Evolutionary conservation across 768 basidiomycete genomes (phyloP).

Genomic region (Coprinellus micaceus): DNA sequence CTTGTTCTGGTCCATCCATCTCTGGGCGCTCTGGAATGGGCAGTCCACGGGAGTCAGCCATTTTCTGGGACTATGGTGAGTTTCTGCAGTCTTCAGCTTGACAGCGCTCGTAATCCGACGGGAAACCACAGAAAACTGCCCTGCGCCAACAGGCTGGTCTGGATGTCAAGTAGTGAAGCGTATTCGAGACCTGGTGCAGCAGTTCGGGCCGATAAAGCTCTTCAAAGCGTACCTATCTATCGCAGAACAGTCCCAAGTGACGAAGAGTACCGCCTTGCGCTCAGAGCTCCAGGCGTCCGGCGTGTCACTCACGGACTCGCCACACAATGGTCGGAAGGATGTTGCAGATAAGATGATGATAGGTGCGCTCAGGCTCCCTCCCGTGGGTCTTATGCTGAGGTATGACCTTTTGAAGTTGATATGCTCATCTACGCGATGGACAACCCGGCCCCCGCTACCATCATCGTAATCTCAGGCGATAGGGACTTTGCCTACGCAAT

Average conservation of each 20-base stretch:
- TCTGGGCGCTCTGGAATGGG: neutral
- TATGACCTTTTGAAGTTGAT: conserved; percentile 42
- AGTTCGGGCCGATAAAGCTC: conserved; percentile 26
- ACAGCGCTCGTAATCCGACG: too few relatives aligned
- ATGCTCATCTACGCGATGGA: conserved; percentile 68
- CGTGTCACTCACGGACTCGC: conserved; percentile 29
- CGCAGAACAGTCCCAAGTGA: conserved; percentile 19
- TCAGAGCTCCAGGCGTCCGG: conserved; percentile 30
- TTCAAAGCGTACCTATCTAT: conserved; percentile 32
- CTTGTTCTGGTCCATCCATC: neutral
- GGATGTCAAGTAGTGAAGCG: conserved; percentile 26
- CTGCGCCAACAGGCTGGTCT: conserved; percentile 21
- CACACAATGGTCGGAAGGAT: conserved; percentile 25
- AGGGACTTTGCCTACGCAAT: conserved; percentile 66
- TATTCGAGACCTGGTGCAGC: conserved; percentile 23
- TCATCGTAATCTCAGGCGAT: conserved; percentile 65
- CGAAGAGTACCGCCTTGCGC: conserved; percentile 15
- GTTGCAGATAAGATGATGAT: conserved; percentile 28
- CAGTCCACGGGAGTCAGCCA: conserved; percentile 12
- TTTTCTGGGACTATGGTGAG: conserved; percentile 29
- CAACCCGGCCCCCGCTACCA: conserved; percentile 41
- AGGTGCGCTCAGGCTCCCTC: conserved; percentile 10
- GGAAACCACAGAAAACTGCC: conserved; percentile 29
- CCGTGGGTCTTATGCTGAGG: neutral
- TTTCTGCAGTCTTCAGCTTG: too few relatives aligned